Conservation (phyloP, 306 rosid species). For the Gleditsia sinensis region DNA sequence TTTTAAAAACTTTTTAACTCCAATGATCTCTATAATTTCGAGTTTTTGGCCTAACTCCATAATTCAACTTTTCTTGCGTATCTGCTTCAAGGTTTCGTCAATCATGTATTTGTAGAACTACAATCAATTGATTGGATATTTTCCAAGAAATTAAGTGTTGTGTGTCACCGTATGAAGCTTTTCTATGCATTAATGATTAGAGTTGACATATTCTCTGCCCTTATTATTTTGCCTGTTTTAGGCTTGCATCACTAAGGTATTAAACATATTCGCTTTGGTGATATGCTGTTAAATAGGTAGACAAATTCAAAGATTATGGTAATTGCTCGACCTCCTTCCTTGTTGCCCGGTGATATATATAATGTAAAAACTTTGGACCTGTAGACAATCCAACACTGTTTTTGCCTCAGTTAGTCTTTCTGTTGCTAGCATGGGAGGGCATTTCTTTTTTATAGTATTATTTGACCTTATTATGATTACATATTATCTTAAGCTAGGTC, state of each 20-base stretch:
- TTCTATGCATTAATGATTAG: too few species aligned
- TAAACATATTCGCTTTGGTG: too few species aligned
- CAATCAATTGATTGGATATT: neutral
- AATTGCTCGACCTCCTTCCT: neutral
- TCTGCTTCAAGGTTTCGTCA: neutral
- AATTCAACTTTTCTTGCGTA: neutral
- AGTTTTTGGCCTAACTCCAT: neutral
- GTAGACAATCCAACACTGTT: neutral
- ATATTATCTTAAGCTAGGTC: neutral
- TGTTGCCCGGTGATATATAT: neutral
- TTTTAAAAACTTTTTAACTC: neutral
- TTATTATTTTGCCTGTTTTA: too few species aligned
- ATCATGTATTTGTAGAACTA: neutral
- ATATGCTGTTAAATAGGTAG: too few species aligned
- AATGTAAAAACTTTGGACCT: neutral
- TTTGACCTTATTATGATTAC: neutral
- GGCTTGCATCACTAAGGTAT: neutral
- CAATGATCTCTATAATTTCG: neutral
- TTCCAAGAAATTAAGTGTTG: too few species aligned
- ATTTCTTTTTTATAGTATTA: neutral
- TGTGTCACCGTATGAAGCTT: too few species aligned
- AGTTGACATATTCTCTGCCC: too few species aligned
- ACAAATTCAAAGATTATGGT: neutral
- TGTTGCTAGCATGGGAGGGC: neutral
- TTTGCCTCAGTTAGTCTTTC: neutral